Evolutionary conservation across 2,329 filamentous ascomycete species (phyloP), one percentile per base, ranked within the genome.

Genomic region (Aspergillus tanneri): DNA sequence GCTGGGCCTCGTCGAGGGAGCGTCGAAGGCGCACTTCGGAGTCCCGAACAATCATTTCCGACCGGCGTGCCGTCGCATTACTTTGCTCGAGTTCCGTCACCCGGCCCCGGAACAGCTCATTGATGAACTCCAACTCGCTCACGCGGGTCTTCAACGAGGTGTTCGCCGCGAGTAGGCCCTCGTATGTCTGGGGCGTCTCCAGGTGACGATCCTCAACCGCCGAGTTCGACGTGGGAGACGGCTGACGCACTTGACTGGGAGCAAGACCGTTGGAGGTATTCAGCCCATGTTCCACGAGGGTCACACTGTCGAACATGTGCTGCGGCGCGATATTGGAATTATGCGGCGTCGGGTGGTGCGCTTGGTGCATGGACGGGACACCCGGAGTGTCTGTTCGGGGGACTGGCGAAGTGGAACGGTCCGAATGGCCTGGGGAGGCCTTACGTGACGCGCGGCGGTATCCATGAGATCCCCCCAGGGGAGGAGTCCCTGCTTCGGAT

Each of bases 41-140:
- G 56, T 81, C 78, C 42, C 76, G 73, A 47, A 73, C 72, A 58
- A 76, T 72, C 67, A 78, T 72, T 71, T 83, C 72, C 56, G 81
- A 77, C 63, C 83, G 72, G 63, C 85, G 73, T 43, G 86, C 82
- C 39, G 80, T 83, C 39, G 81, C 81, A 64, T 92, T 88, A 62
- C 86, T 86, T 57, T 85, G 82, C 65, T 95, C 89, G 10, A 93
- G 77, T 65, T 93, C 79, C 66, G 84, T 70, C 32, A 96, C 83
- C 9, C 86, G 82, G 28, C 85, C 85, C 42, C 85, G 79, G 68
- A 90, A 90, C 36, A 91, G 76, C 64, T 88, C 87, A 62, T 91
- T 96, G 75, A 99, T 96, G 43, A 99, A 82, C 67, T 99, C 93
- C 19, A 99, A 80, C 69, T 99, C 93, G 59, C 86, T 93, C 25